A percentile compares a stretch with the other conserved stretches of the same genome.
Evolutionary conservation across 1,139 yeast genomes (phyloP).

Genomic region (Citeromyces siamensis): DNA sequence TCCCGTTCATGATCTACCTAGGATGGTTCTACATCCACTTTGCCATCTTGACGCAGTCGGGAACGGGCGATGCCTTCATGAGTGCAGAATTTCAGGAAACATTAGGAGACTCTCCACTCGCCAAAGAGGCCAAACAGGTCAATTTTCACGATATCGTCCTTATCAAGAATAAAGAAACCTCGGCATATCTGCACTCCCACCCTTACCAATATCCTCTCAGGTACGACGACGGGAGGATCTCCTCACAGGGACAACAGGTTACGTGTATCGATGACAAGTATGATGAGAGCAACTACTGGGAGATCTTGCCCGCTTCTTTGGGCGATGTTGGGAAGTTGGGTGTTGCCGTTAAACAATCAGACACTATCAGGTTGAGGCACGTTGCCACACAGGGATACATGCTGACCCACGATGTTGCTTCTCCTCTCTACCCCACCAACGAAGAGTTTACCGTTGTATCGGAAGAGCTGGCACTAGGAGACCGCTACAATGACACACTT

Average conservation of each 20-base stretch:
- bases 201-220: slow-evolving; percentile 65
- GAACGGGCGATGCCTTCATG: slow-evolving; percentile 96
- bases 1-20: slow-evolving; percentile 76
- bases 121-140: slow-evolving; percentile 57
- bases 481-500: slow-evolving; percentile 58
- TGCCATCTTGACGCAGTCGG: slow-evolving; percentile 66
- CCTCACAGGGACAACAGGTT: slow-evolving; percentile 93
- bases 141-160: slow-evolving; percentile 70
- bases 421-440: slow-evolving; percentile 83
- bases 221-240: slow-evolving; percentile 92
- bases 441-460: slow-evolving; percentile 79
- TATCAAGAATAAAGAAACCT: slow-evolving; percentile 65
- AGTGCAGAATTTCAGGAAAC: slow-evolving; percentile 89
- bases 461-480: slow-evolving; percentile 43
- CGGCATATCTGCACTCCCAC: slow-evolving; percentile 75
- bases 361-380: slow-evolving; percentile 70
- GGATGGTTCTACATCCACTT: slow-evolving; percentile 95
- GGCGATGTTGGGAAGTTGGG: slow-evolving; percentile 25
- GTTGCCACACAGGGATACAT: slow-evolving; percentile 68
- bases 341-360: slow-evolving; percentile 42
- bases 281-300: slow-evolving; percentile 78
- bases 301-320: slow-evolving; percentile 55
- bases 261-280: slow-evolving; percentile 44
- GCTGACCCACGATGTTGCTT: slow-evolving; percentile 93
- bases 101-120: slow-evolving; percentile 69